These are phyloP conservation scores for Gossypium armourianum DNA, from an alignment of 441 rosid genomes.

Conservation along the genomic window DNA sequence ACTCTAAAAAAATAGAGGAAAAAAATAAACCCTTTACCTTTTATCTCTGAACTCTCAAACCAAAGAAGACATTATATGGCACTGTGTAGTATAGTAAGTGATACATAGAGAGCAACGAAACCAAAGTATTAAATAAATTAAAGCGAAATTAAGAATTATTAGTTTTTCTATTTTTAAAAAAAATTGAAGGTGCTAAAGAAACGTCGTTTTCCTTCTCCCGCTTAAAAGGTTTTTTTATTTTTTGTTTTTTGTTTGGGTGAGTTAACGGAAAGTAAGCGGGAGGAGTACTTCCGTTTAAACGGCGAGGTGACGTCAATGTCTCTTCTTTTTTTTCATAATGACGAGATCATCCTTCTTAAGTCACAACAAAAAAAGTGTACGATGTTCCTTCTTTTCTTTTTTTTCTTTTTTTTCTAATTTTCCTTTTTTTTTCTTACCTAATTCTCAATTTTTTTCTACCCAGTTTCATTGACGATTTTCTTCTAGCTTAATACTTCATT, in stretches of 20 bases:
- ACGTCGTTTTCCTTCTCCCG: conserved; percentile 21
- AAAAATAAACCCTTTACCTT: neutral
- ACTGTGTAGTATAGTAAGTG: conserved; percentile 1
- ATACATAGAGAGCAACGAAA: neutral
- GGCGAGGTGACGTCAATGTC: conserved; percentile 15
- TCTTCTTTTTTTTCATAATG: neutral
- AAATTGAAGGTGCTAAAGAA: neutral
- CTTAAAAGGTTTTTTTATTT: neutral
- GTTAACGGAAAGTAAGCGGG: conserved; percentile 1
- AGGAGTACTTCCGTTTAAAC: neutral
- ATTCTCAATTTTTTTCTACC: neutral
- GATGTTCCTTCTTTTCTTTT: neutral
- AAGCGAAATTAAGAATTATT: neutral
- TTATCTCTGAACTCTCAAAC: neutral
- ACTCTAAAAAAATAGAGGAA: neutral
- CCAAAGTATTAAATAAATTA: neutral
- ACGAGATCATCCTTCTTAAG: conserved; percentile 3
- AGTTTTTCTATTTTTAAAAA: neutral
- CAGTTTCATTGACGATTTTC: neutral
- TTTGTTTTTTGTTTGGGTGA: neutral
- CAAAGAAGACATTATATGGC: neutral
- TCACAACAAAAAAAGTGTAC: conserved; percentile 8
- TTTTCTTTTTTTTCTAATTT: neutral
- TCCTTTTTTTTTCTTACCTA: neutral
- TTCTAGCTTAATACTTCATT: neutral